Evolutionary conservation across 2,329 filamentous ascomycete species (phyloP).

Genomic region (Sporothrix humicola): DNA sequence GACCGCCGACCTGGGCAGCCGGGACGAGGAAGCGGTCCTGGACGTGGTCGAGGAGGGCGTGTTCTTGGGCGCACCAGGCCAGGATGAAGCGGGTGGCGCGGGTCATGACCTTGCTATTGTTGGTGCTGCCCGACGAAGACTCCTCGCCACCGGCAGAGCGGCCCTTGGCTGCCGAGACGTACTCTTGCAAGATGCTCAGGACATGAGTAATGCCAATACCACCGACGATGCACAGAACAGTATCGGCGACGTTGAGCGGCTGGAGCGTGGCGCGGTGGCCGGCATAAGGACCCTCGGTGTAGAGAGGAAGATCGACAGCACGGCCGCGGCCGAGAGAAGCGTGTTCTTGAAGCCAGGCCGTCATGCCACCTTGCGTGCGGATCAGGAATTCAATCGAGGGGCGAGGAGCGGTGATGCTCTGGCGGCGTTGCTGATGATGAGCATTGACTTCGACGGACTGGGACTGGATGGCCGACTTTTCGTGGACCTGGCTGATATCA

Average conservation of each 20-base stretch:
- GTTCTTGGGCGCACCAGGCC: background rate
- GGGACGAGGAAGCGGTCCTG: constrained; percentile 8
- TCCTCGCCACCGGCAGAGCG: background rate
- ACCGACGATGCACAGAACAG: constrained; percentile 11
- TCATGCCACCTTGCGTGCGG: background rate
- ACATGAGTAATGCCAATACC: constrained; percentile 23
- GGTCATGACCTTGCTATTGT: background rate
- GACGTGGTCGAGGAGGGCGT: constrained; percentile 7
- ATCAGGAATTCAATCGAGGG: constrained; percentile 15
- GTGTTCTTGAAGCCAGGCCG: constrained; percentile 8
- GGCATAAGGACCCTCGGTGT: constrained; percentile 10
- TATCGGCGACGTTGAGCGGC: constrained; percentile 2
- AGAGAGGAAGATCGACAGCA: background rate
- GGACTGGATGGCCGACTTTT: background rate
- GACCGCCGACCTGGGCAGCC: background rate
- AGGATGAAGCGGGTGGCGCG: constrained; percentile 11
- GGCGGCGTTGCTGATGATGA: background rate
- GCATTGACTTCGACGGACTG: background rate
- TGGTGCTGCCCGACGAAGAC: background rate
- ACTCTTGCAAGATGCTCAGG: constrained; percentile 8
- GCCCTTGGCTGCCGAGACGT: background rate
- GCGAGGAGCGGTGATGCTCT: background rate
- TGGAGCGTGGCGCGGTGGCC: constrained; percentile 11
- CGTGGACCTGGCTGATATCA: background rate
- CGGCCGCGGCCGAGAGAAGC: background rate